Percentiles rank a stretch among this genome's conserved stretches.
Evolutionary conservation across 345 rosid species (phyloP).

Genomic region (Brassica napus): Da-Ae NC_063448.1:13321001-13321500

Average conservation of each 20-base stretch:
- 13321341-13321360: conserved; percentile 29
- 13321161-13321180: conserved; percentile 25
- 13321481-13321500: conserved; percentile 73
- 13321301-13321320: conserved; percentile 12
- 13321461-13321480: conserved; percentile 60
- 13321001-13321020: conserved; percentile 50
- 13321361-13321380: conserved; percentile 71
- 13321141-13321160: conserved; percentile 23
- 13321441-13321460: conserved; percentile 72
- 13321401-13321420: conserved; percentile 73
- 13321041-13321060: conserved; percentile 56
- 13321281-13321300: conserved; percentile 59
- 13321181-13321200: conserved; percentile 14
- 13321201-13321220: conserved; percentile 3
- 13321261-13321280: conserved; percentile 58
- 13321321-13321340: conserved; percentile 24
- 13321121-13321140: conserved; percentile 54
- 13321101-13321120: conserved; percentile 40
- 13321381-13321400: conserved; percentile 78
- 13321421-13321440: conserved; percentile 84
- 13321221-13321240: conserved; percentile 45
- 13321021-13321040: conserved; percentile 50
- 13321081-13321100: conserved; percentile 44
- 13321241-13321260: conserved; percentile 68
- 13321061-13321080: conserved; percentile 52